Conservation (phyloP, 164 flowering plant species). For the Santalum album region DNA sequence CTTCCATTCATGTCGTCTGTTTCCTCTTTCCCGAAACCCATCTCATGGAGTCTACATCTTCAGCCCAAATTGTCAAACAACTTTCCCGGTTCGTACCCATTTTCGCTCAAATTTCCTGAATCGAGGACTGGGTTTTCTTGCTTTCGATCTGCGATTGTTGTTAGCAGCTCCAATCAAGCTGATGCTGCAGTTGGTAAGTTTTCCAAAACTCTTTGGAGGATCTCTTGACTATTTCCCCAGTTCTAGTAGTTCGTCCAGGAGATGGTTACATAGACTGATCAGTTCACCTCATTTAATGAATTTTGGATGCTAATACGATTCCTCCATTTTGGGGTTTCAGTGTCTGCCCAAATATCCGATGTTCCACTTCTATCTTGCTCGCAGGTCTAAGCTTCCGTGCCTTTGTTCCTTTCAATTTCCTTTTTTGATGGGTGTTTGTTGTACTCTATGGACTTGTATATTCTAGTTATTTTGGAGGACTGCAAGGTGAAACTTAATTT, state of each 20-base stretch:
- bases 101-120: constrained; percentile 14
- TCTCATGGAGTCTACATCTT: constrained; percentile 11
- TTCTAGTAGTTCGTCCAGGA: no score
- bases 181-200: constrained; percentile 7
- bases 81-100: constrained; percentile 4
- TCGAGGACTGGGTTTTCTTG: constrained; percentile 13
- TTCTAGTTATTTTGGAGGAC: no score
- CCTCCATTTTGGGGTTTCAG: constrained; percentile 18
- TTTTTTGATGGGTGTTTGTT: no score
- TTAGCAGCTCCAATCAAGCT: constrained; percentile 15
- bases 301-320: not conserved
- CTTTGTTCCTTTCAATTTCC: not conserved
- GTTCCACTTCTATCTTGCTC: constrained; percentile 46
- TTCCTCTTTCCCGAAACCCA: constrained; percentile 15
- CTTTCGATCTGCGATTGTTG: constrained; percentile 7
- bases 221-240: no score
- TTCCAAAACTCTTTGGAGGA: no score
- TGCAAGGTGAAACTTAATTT: no score
- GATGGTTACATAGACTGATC: no score
- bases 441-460: no score
- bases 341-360: constrained; percentile 16
- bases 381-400: constrained; percentile 31
- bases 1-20: no score
- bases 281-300: no score
- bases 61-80: constrained; percentile 4